Conservation (phyloP, 495 filamentous ascomycete species). For the Podospora australis region DNA sequence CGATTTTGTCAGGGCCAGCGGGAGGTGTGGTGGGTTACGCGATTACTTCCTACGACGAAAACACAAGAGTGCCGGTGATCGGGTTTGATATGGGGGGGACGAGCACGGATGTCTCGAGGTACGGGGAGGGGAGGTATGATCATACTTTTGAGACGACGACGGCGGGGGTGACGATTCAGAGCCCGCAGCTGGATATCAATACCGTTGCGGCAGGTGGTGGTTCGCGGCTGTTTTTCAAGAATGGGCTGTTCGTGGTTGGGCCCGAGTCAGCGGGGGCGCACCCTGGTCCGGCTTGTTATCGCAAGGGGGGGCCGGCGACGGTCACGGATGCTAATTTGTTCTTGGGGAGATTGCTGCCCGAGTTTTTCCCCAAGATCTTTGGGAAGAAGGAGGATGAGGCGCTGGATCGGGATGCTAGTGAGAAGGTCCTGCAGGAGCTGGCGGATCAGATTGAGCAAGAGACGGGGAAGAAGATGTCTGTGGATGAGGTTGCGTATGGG, state of each 20-base stretch:
- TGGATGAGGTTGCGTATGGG: slow-evolving; percentile 85
- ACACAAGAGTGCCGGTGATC: slow-evolving; percentile 84
- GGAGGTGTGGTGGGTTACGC: slow-evolving; percentile 91
- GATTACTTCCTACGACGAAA: slow-evolving; percentile 81
- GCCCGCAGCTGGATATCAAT: slow-evolving; percentile 94
- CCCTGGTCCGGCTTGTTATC: slow-evolving; percentile 89
- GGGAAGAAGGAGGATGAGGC: slow-evolving; percentile 86
- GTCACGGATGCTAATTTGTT: slow-evolving; percentile 94
- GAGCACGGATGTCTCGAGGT: slow-evolving; percentile 89
- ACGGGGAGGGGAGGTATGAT: slow-evolving; percentile 82
- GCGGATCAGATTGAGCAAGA: slow-evolving; percentile 69
- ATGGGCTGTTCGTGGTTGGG: slow-evolving; percentile 93
- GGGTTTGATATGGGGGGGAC: slow-evolving; percentile 97
- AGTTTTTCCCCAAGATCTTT: slow-evolving; percentile 97
- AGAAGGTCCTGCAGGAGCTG: slow-evolving; percentile 69
- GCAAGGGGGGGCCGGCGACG: slow-evolving; percentile 86
- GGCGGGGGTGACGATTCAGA: slow-evolving; percentile 90
- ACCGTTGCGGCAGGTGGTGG: slow-evolving; percentile 94
- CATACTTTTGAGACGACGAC: slow-evolving; percentile 98
- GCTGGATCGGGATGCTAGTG: slow-evolving; percentile 70
- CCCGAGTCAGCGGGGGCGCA: slow-evolving; percentile 92
- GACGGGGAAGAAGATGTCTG: slow-evolving; percentile 61
- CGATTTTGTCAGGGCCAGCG: slow-evolving; percentile 74
- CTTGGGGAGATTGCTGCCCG: slow-evolving; percentile 78
- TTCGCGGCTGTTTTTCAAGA: slow-evolving; percentile 80